Evolutionary conservation across 306 rosid genomes (phyloP), one percentile per base, ranked within the genome.

Genomic region (Mimosa bimucronata): DNA sequence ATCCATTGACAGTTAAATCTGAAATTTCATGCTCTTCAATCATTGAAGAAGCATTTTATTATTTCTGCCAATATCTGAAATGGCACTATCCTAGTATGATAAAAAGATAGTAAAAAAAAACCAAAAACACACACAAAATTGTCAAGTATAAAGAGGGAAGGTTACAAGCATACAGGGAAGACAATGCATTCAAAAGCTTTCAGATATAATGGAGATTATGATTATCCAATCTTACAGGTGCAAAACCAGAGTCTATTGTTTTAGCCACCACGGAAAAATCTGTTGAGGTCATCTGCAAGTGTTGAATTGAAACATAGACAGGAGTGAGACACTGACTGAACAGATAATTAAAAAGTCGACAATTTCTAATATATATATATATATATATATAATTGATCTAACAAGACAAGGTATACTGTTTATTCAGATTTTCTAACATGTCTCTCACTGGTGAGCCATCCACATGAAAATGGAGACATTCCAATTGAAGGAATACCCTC

Each of bases 401-500:
- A 77, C 65, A 77, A 74, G 74, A 77, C 46, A 75, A 74, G 30
- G 28, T 40, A 66, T 38, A 66, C 14, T 66, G 62, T 81, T 74
- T 42, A 71, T 74, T 71, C 12, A 53, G 11, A 79, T 72, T 78
- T 64, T 69, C 97, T 87, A 38, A 92, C 98, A 78, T 87, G 84
- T 86, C 90, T 91, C 82, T 85, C 83, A 19, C 79, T 61, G 71
- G 97, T 94, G 75, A 83, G 70, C 98, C 97, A 94, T 82, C 98
- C 97, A 87, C 95, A 90, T 12, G 98, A 84, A 88, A 92, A 91
- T 79, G 98, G 97, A 81, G 97, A 92, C 91, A 94, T 85, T 81
- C 97, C 98, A 78, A 88, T 66, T 29, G 98, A 92, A 85, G 97
- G 97, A 77, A 94, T 94, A 61, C 98, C 95, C 91, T 90, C 97